Conservation (phyloP, 1,139 yeast genomes). For the Kodamaea arcana region DNA sequence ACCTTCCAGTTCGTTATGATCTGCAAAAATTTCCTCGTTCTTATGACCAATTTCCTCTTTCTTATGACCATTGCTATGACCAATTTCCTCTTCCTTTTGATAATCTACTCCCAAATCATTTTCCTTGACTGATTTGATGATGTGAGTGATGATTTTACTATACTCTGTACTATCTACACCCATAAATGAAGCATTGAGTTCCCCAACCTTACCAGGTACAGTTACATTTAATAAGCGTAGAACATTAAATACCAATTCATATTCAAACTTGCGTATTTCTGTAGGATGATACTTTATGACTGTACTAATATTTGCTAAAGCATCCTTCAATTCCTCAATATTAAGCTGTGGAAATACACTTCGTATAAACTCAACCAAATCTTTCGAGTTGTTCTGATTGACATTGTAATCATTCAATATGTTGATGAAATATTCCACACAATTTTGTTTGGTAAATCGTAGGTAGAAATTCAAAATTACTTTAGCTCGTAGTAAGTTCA, state of each 20-base stretch:
- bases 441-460: neutral
- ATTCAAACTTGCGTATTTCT: neutral
- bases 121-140: neutral
- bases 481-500: conserved; percentile 8
- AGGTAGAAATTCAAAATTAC: conserved; percentile 6
- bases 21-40: no score
- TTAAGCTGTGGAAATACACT: conserved; percentile 10
- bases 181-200: conserved; percentile 2
- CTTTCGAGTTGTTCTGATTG: conserved; percentile 8
- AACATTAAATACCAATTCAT: neutral
- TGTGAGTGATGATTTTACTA: neutral
- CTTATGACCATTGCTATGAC: no score
- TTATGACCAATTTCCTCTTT: no score
- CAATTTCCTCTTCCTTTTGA: neutral
- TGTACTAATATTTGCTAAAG: neutral
- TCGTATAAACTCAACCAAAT: conserved; percentile 7
- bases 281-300: neutral
- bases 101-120: neutral
- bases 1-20: no score
- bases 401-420: conserved; percentile 12
- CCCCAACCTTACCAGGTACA: neutral
- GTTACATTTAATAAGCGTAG: conserved; percentile 1
- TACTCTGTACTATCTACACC: conserved; percentile 1
- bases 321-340: neutral
- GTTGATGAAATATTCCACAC: conserved; percentile 9